Evolutionary conservation across 805 yeast genomes (phyloP), one percentile per base, ranked within the genome.

Genomic region (Candida chauliodis): DNA sequence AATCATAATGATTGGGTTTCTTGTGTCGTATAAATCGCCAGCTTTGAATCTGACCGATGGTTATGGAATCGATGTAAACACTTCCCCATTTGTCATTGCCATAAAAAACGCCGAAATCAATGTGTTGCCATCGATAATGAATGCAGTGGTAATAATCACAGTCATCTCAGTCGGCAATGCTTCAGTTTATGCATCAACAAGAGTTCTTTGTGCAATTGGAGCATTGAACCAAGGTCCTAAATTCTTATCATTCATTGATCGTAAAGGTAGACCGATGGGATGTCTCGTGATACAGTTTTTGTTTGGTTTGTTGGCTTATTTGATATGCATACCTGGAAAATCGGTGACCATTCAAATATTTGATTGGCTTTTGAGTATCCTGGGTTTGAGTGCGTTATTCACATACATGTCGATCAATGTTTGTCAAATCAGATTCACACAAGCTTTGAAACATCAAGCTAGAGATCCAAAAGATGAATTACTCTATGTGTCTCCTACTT

Each of bases 1-100:
- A 6, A 63, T 78, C 47, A 59, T 75, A 34, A 57, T 79, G 51
- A 59, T 79, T 49, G 81, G 83, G 38, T 63, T 78, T 44, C 60
- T 76, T n/a, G 83, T 79, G 36, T 43, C 54, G n/a, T 57, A 55
- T 32, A 55, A 46, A 24, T 36, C 45, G 16, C 48, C 51, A 8
- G 47, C 44, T 21, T 46, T 56, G 28, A 2, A 8, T 9, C 7
- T 9, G 7, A 13, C 13, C 14, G 39, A 47, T 30, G 40, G 45
- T 13, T 45, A 45, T 25, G 53, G 55, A 5, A 47, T 50, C 18
- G 55, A 55, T 44, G 45, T 54, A 25, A 52, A 53, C 30, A 59
- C 63, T 6, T 62, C 69, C 1, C 70, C 70, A 1, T 64, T 64
- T 43, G 69, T 64, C 13, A 58, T 64, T 37, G 68, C 70, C 19